Percentiles rank a stretch among this genome's conserved stretches.
These are phyloP conservation scores for Clonostachys rhizophaga DNA, from an alignment of 2,329 filamentous ascomycete genomes.

Conservation along the genomic window DNA sequence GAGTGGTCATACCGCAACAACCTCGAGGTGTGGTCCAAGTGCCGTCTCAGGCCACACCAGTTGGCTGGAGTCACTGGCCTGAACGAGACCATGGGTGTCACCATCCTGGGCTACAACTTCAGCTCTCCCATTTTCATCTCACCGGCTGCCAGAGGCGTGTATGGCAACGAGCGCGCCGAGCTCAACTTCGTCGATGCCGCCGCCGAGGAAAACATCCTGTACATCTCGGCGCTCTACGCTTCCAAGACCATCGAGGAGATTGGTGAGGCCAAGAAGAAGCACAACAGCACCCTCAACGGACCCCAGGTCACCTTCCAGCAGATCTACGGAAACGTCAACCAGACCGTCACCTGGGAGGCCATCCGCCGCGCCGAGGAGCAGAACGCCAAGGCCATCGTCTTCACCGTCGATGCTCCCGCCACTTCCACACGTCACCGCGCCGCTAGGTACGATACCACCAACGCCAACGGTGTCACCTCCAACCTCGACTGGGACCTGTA, in stretches of 20 bases:
- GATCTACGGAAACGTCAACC: conserved; percentile 23
- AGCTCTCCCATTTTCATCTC: conserved; percentile 50
- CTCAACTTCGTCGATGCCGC: conserved; percentile 43
- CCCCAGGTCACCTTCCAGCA: conserved; percentile 32
- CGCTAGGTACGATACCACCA: conserved; percentile 29
- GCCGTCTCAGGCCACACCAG: conserved; percentile 39
- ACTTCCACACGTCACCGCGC: conserved; percentile 32
- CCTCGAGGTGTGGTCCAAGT: conserved; percentile 46
- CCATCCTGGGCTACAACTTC: conserved; percentile 47
- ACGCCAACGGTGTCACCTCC: conserved; percentile 18
- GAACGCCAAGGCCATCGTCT: conserved; percentile 28
- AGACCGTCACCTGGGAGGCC: conserved; percentile 20
- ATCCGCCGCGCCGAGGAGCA: conserved; percentile 18
- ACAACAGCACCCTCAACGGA: background rate
- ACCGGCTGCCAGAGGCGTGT: conserved; percentile 39
- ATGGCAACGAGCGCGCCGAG: conserved; percentile 40
- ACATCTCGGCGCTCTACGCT: conserved; percentile 34
- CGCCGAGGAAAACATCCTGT: conserved; percentile 39
- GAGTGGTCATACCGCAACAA: conserved; percentile 55
- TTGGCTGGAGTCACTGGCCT: conserved; percentile 44
- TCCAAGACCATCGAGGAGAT: conserved; percentile 28
- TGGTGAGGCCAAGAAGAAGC: conserved; percentile 21
- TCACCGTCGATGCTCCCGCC: conserved; percentile 32
- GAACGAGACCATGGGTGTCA: conserved; percentile 34
- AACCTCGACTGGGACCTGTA: conserved; percentile 24